phyloP scores from a whole-genome alignment of 2,329 filamentous ascomycete genomes.

The Grosmannia serpens region DNA sequence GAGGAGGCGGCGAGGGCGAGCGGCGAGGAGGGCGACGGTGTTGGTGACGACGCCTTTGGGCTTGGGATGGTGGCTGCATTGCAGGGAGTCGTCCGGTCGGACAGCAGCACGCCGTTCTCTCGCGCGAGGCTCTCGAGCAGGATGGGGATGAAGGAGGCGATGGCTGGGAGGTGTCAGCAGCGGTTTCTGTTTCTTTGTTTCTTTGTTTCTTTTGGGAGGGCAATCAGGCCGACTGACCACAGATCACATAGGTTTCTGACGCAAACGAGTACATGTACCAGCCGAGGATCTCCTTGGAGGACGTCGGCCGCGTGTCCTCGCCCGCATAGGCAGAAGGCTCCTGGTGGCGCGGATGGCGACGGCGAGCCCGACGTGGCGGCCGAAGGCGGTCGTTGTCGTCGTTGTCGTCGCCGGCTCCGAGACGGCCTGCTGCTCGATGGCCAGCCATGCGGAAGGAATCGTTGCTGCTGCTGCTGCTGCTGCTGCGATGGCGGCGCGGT shows the following conservation, averaged over 20 bases:
- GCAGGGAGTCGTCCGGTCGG: slow-evolving; percentile 67
- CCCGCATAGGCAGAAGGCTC: slow-evolving; percentile 49
- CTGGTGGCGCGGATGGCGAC: slow-evolving; percentile 15
- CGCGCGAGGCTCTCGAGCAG: slow-evolving; percentile 86
- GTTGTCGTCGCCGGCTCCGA: not conserved
- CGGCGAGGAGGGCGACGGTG: slow-evolving; percentile 31
- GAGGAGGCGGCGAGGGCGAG: slow-evolving; percentile 24
- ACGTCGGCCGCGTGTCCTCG: slow-evolving; percentile 84
- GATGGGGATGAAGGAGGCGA: slow-evolving; percentile 86
- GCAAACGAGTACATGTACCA: slow-evolving; percentile 98
- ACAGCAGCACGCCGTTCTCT: slow-evolving; percentile 78
- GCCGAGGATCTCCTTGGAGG: slow-evolving; percentile 72
- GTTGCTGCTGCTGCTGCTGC: not conserved
- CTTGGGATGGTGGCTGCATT: slow-evolving; percentile 41
- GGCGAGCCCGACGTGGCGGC: slow-evolving; percentile 26
- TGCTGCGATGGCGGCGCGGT: not conserved
- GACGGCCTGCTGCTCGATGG: not conserved
- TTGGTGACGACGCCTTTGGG: too few relatives aligned
- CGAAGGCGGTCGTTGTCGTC: slow-evolving; percentile 12
- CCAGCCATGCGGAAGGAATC: slow-evolving; percentile 1
- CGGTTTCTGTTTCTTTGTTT: not conserved
- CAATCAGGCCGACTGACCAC: slow-evolving; percentile 58
- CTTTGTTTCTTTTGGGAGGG: not conserved
- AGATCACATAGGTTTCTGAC: slow-evolving; percentile 92
- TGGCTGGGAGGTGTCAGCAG: not conserved